A percentile compares a stretch with the other conserved stretches of the same genome.
Conservation (phyloP, 148 eudicot genomes). For the Rhododendron mucronatum region DNA sequence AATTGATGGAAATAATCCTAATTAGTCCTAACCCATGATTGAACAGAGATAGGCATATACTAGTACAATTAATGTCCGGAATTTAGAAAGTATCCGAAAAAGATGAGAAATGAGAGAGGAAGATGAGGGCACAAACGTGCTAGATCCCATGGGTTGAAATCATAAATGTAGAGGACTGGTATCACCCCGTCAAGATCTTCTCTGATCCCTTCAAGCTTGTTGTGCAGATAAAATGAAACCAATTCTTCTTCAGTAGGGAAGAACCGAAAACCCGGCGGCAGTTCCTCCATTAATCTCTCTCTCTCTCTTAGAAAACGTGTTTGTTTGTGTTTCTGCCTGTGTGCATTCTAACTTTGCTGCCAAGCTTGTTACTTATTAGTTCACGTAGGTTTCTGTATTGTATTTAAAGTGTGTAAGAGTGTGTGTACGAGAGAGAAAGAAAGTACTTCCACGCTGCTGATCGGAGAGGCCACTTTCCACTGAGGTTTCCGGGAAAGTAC, state of each 20-base stretch:
- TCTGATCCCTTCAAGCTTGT: slow-evolving; percentile 31
- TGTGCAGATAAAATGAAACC: slow-evolving; percentile 37
- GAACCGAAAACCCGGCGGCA: slow-evolving; percentile 43
- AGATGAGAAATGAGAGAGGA: background rate
- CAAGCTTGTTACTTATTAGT: background rate
- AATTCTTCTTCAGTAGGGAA: slow-evolving; percentile 62
- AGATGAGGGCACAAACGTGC: slow-evolving; percentile 29
- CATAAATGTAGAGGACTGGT: slow-evolving; percentile 45
- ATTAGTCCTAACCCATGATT: too few relatives aligned
- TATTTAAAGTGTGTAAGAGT: background rate
- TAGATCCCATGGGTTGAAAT: slow-evolving; percentile 47
- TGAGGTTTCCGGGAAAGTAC: background rate
- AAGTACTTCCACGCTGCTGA: background rate
- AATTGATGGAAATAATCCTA: too few relatives aligned
- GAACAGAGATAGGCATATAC: background rate
- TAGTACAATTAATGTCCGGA: background rate
- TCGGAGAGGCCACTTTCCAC: background rate
- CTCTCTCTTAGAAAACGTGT: background rate
- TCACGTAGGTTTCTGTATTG: background rate
- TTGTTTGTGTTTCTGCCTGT: background rate
- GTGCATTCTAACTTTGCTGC: background rate
- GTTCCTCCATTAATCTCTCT: background rate
- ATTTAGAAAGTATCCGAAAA: background rate
- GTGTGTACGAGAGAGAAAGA: background rate
- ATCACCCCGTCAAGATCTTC: slow-evolving; percentile 33